phyloP scores from a whole-genome alignment of 257 asterid genomes.

The Orobanche coerulescens region DNA sequence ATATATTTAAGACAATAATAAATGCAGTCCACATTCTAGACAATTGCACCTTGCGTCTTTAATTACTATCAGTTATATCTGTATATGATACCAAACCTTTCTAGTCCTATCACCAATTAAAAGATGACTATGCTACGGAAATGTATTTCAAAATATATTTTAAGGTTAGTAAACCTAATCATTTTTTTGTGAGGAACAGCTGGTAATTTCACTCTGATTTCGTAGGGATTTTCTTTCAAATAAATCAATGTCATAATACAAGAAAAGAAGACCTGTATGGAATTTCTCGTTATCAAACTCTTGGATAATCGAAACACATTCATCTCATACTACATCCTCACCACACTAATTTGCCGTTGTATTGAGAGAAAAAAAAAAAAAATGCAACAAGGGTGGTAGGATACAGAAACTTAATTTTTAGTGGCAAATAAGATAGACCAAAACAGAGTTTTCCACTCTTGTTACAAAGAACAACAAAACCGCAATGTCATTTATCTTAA shows the following conservation, averaged over 20 bases:
- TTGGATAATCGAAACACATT: neutral
- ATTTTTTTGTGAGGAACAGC: neutral
- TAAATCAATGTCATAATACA: neutral
- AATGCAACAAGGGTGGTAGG: neutral
- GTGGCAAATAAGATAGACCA: neutral
- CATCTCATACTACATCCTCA: neutral
- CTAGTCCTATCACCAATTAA: too few species aligned
- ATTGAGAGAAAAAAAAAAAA: conserved; percentile 15
- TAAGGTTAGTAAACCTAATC: neutral
- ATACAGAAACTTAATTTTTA: neutral
- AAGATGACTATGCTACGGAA: too few species aligned
- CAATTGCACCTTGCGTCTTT: too few species aligned
- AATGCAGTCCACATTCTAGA: too few species aligned
- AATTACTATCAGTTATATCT: too few species aligned
- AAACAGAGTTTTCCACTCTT: conserved; percentile 4
- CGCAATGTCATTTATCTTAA: neutral
- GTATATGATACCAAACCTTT: too few species aligned
- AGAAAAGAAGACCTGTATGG: neutral
- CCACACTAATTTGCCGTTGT: neutral
- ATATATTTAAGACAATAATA: too few species aligned
- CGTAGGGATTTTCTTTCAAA: neutral
- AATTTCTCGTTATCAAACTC: neutral
- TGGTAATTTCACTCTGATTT: neutral
- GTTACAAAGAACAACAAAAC: conserved; percentile 4
- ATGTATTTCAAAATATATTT: too few species aligned